Evolutionary conservation across 2,329 filamentous ascomycete genomes (phyloP), one percentile per base, ranked within the genome.

Genomic region (Teratosphaeria destructans): DNA sequence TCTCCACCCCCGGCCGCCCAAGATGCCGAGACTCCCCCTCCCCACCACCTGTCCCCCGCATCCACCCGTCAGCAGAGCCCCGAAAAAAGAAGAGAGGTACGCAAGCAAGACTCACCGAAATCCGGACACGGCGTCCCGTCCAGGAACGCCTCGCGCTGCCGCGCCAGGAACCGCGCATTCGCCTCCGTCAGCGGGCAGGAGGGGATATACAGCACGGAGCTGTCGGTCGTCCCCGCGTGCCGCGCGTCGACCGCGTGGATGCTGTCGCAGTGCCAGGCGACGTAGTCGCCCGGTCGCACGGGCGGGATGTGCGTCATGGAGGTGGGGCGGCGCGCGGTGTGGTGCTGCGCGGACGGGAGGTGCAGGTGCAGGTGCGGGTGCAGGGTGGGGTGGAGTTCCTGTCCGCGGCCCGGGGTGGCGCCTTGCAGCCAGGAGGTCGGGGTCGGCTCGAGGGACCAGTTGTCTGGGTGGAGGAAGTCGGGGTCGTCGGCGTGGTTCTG

Each of bases 151-250:
- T 83, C 78, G 23, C 87, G 81, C 75, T 95, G 90, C 16, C 83
- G 80, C 1, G 75, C 79, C 1, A 93, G 77, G 69, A 92, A 94
- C 26, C 81, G 74, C 0, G 87, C 85, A 67, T 94, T 96, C 47
- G 79, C 75, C 57, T 86, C 82, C 0, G 90, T 95, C 34, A 90
- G 79, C 0, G 92, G 91, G 58, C 89, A 94, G 0, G 89, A 86
- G 0, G 92, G 91, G 59, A 96, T 95, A 68, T 96, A 96, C 61
- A 96, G 69, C 0, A 96, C 92, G 66, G 86, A 91, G 0, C 88
- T 90, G 72, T 96, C 92, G 0, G 77, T 73, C 1, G 75, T 78
- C 1, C 92, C 93, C 1, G 73, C 74, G 70, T 96, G 92, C 1
- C 85, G 78, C 64, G 84, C 86, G 75, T 96, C 92, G 0, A 96